Evolutionary conservation across 805 yeast genomes (phyloP).

Genomic region (Helenozyma rhizophorensis): DNA sequence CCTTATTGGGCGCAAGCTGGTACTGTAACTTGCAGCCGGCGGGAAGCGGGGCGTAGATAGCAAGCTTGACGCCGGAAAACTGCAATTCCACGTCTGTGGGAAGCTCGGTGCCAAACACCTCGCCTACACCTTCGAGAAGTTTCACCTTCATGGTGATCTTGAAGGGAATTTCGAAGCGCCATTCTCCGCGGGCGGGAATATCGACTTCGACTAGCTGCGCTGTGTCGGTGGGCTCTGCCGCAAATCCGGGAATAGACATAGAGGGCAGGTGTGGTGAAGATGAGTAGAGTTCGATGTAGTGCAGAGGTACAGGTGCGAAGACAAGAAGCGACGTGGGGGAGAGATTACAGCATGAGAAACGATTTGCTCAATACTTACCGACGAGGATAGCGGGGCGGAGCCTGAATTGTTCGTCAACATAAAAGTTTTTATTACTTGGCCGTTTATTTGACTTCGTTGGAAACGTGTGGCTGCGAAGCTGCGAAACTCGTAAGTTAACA

Average conservation of each 20-base stretch:
- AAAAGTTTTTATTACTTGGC: too few relatives aligned
- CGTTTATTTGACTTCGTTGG: too few relatives aligned
- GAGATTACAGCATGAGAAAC: too few relatives aligned
- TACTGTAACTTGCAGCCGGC: slow-evolving; percentile 64
- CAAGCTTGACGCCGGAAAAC: slow-evolving; percentile 35
- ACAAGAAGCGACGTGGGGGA: not conserved
- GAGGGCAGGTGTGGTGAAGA: not conserved
- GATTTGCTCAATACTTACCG: too few relatives aligned
- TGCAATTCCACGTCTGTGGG: slow-evolving; percentile 57
- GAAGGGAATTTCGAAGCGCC: slow-evolving; percentile 70
- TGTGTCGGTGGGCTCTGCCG: slow-evolving; percentile 3
- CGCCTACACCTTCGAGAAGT: slow-evolving; percentile 69
- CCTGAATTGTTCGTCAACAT: too few relatives aligned
- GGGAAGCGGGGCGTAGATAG: slow-evolving; percentile 41
- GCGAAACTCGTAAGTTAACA: too few relatives aligned
- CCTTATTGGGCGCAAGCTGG: slow-evolving; percentile 21
- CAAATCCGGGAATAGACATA: slow-evolving; percentile 16
- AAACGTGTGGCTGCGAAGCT: too few relatives aligned
- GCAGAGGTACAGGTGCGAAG: not conserved
- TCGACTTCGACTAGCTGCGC: slow-evolving; percentile 16
- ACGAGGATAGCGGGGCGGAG: too few relatives aligned
- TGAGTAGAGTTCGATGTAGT: not conserved
- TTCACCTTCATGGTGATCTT: slow-evolving; percentile 47
- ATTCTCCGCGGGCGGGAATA: slow-evolving; percentile 50
- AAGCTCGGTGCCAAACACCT: slow-evolving; percentile 89